A percentile compares a stretch with the other conserved stretches of the same genome.
phyloP scores from a whole-genome alignment of 2,329 filamentous ascomycete species.

The Phialemoniopsis sp. region DNA sequence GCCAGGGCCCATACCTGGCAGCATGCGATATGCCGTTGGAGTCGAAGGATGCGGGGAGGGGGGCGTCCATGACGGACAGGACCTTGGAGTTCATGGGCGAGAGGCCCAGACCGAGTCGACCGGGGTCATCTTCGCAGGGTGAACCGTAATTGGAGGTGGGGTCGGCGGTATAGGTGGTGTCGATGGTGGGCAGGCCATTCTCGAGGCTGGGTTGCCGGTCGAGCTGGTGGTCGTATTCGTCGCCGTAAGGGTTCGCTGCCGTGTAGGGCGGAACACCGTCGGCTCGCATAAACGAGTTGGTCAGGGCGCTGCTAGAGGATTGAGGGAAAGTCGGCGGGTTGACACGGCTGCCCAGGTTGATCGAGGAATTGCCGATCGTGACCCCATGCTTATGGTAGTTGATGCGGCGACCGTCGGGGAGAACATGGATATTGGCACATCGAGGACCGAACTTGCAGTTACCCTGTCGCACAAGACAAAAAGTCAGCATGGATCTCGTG shows the following conservation, averaged over 20 bases:
- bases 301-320: constrained; percentile 65
- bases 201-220: constrained; percentile 49
- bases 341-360: constrained; percentile 63
- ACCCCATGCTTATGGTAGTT: constrained; percentile 72
- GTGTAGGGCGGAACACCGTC: constrained; percentile 44
- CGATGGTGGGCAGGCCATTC: constrained; percentile 52
- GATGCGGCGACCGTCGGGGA: constrained; percentile 88
- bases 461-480: constrained; percentile 51
- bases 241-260: constrained; percentile 35
- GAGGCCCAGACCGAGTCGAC: constrained; percentile 66
- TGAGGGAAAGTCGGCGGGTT: constrained; percentile 62
- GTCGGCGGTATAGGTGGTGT: constrained; percentile 53
- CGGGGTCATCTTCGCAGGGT: constrained; percentile 66
- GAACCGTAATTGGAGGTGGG: constrained; percentile 69
- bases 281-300: constrained; percentile 67
- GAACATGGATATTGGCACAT: constrained; percentile 93
- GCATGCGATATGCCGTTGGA: constrained; percentile 92
- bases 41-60: constrained; percentile 90
- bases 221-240: constrained; percentile 36
- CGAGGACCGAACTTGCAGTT: constrained; percentile 99
- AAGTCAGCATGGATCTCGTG: constrained; percentile 2
- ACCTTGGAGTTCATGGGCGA: constrained; percentile 70
- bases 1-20: constrained; percentile 84
- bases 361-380: constrained; percentile 51
- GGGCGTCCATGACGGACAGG: constrained; percentile 89